Base-by-base conservation (phyloP, 2,329 filamentous ascomycete species). In the Cephalotrichum gorgonifer region DNA sequence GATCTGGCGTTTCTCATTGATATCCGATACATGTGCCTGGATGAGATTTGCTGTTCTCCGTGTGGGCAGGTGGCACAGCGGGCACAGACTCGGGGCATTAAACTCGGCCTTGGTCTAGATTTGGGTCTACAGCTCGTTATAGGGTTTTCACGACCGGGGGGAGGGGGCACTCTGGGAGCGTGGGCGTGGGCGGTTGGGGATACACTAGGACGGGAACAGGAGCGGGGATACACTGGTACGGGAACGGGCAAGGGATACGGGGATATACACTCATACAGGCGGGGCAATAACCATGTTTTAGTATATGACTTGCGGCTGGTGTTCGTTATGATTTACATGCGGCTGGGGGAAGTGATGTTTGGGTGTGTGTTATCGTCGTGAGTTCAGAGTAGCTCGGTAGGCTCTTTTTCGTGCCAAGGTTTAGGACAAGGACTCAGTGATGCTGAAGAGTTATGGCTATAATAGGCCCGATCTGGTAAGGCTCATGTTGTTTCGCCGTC, bases 211-310 rank as follows among this genome's bases (percentile, higher is more conserved):
- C n/a, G 44, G 44, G 15, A 23, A 46, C 7, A 14, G 43, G 14
- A 27, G 25, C 15, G 11, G 6, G 30, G 17, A 22, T 39, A 39
- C 35, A 39, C n/a, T n/a, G n/a, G n/a, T n/a, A n/a, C n/a, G n/a
- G n/a, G n/a, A 12, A 35, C 5, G 33, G 31, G 33, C 12, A 22
- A 14, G 30, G 44, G 44, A 17, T 20, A 35, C 20, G 22, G 23
- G 30, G 31, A 47, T 41, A 47, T 44, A 44, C 44, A 47, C 33
- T 47, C 23, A 47, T 47, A 47, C 45, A 47, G 26, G 45, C 20
- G 33, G 35, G 35, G 12, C 11, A n/a, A 20, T 9, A 31, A 4
- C 35, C n/a, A 39, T 39, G 35, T 39, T 39, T 22, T 39, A 39
- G 35, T 39, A 39, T 22, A 39, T 39, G 35, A 39, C 35, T 39